Conservation (phyloP, 306 rosid species). For the Trifolium pratense region DNA sequence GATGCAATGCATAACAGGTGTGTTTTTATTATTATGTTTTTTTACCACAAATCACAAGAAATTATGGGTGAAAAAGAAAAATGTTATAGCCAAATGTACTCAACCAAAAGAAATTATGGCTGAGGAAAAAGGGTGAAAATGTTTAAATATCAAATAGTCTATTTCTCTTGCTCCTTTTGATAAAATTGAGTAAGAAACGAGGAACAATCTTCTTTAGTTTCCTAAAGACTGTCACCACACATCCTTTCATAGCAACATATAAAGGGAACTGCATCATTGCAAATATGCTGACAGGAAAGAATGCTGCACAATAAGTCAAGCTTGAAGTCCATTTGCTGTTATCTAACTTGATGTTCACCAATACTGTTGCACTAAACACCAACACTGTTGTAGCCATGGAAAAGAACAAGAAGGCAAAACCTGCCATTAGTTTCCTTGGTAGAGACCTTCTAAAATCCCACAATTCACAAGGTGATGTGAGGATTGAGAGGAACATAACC, state of each 20-base stretch:
- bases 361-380: slow-evolving; percentile 44
- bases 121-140: neutral
- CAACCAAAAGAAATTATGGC: no score
- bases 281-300: slow-evolving; percentile 47
- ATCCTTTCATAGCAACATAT: slow-evolving; percentile 37
- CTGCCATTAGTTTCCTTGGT: slow-evolving; percentile 46
- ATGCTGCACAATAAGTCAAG: slow-evolving; percentile 40
- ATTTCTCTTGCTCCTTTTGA: slow-evolving; percentile 19
- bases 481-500: slow-evolving; percentile 49
- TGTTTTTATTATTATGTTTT: no score
- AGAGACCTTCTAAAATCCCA: slow-evolving; percentile 49
- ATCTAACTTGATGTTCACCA: slow-evolving; percentile 42
- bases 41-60: neutral
- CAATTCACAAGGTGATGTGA: slow-evolving; percentile 50
- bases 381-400: slow-evolving; percentile 53
- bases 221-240: neutral
- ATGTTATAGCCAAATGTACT: no score
- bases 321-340: slow-evolving; percentile 40
- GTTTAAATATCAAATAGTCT: slow-evolving; percentile 4
- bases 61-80: no score
- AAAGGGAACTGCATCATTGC: slow-evolving; percentile 48
- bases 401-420: slow-evolving; percentile 47
- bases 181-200: slow-evolving; percentile 35
- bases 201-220: slow-evolving; percentile 42
- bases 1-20: neutral